Conservation (phyloP, 306 rosid species). For the Potentilla sterilis region DNA sequence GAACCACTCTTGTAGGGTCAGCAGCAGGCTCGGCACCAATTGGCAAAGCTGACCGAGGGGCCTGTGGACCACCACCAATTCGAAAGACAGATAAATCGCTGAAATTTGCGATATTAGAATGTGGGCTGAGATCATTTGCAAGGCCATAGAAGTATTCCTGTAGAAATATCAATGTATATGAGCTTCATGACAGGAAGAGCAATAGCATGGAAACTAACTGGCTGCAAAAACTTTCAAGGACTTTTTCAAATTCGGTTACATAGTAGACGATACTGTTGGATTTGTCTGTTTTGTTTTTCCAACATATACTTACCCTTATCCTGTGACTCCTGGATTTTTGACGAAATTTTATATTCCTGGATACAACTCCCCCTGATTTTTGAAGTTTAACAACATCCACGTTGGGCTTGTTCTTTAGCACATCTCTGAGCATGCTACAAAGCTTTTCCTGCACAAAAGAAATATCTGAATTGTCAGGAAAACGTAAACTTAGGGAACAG, state of each 20-base stretch:
- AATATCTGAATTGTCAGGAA: conserved; percentile 24
- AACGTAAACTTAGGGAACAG: neutral
- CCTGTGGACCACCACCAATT: conserved; percentile 96
- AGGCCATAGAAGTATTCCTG: conserved; percentile 98
- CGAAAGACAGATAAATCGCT: conserved; percentile 74
- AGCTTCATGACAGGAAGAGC: conserved; percentile 12
- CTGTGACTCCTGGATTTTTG: conserved; percentile 73
- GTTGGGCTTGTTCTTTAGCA: conserved; percentile 64
- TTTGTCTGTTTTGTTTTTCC: neutral
- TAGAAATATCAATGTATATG: conserved; percentile 22
- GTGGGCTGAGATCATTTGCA: conserved; percentile 85
- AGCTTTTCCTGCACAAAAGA: conserved; percentile 70
- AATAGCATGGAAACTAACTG: conserved; percentile 11
- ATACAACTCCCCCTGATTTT: conserved; percentile 95
- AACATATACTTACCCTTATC: conserved; percentile 59
- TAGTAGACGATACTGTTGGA: neutral
- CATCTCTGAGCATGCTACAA: conserved; percentile 88
- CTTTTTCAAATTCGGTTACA: neutral
- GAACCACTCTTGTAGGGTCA: conserved; percentile 83
- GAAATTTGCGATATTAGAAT: conserved; percentile 78
- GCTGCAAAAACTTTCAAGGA: conserved; percentile 2
- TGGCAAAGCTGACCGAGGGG: conserved; percentile 96
- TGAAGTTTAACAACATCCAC: conserved; percentile 97
- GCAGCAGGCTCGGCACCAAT: conserved; percentile 98
- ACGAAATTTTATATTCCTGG: conserved; percentile 71